Conservation (phyloP, 495 filamentous ascomycete genomes). For the Tricharina praecox region DNA sequence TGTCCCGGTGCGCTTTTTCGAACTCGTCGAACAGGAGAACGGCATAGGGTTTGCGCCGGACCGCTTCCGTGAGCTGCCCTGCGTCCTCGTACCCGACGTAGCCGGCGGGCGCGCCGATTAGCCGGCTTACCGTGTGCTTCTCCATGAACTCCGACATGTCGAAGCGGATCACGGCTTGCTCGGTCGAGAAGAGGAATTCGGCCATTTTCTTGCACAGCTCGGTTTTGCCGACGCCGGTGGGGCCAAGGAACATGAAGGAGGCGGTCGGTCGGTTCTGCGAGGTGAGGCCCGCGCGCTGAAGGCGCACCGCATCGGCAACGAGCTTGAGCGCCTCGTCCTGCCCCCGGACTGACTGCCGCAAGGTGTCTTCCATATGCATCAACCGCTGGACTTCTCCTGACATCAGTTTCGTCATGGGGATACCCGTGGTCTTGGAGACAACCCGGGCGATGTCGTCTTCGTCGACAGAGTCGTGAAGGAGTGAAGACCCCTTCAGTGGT, state of each 20-base stretch:
- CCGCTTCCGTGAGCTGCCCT: constrained; percentile 88
- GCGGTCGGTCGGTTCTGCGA: constrained; percentile 83
- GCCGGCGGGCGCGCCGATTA: constrained; percentile 83
- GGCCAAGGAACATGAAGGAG: constrained; percentile 93
- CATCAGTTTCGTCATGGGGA: constrained; percentile 78
- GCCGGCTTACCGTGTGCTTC: constrained; percentile 81
- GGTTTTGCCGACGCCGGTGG: constrained; percentile 93
- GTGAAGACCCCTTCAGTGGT: constrained; percentile 32
- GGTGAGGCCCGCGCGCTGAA: constrained; percentile 82
- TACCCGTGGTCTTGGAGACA: constrained; percentile 79
- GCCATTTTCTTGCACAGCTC: constrained; percentile 95
- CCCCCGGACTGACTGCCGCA: constrained; percentile 69
- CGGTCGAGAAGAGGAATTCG: constrained; percentile 78
- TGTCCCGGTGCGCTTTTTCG: constrained; percentile 91
- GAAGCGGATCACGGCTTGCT: constrained; percentile 76
- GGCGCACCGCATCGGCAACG: constrained; percentile 80
- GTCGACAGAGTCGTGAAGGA: constrained; percentile 85
- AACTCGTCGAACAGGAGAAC: constrained; percentile 94
- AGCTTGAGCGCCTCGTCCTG: constrained; percentile 87
- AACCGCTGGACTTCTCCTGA: constrained; percentile 82
- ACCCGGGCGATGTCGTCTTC: constrained; percentile 86
- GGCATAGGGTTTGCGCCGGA: constrained; percentile 87
- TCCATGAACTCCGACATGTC: constrained; percentile 98
- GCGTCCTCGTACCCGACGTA: constrained; percentile 97
- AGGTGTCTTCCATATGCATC: constrained; percentile 82